Base-by-base conservation (phyloP, 495 filamentous ascomycete species). In the Penicillium ochrochloron region DNA sequence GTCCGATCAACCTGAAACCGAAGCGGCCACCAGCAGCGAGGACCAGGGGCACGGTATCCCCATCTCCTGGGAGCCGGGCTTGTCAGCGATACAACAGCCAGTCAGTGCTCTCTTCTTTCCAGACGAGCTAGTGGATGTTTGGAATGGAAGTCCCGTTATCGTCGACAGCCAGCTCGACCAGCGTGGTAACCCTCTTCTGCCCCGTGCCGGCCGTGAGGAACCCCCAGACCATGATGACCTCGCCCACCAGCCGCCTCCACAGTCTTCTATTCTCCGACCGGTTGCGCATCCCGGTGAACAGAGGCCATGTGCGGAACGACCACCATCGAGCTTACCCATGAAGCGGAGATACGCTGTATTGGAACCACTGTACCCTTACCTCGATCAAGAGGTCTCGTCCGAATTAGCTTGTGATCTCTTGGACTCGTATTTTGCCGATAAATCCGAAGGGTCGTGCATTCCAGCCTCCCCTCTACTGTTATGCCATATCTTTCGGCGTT, bases 381-480 rank as follows among this genome's bases (percentile, higher is more conserved):
- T 42, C 39, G 39, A 42, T 15, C 39, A 42, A 42, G 17, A n/a
- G n/a, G 17, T 42, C 39, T 42, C 39, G 39, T n/a, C 39, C 17
- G 39, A 42, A 15, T 42, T 42, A 42, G 39, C 39, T 42, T 42
- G 39, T 42, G 39, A 42, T 42, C 39, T 42, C 39, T n/a, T 42
- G 39, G 39, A 42, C 39, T 42, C 39, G 14, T 42, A 42, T n/a
- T 42, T 42, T 42, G 39, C 39, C 39, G 39, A 42, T 42, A 42
- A 42, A 42, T 42, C 39, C n/a, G 39, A 42, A 42, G 39, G 39
- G 15, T 4, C 17, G n/a, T 42, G 39, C 39, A 42, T 42, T 42
- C 39, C 39, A 42, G 39, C 39, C 39, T 42, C 39, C 39, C 39
- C 39, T 42, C 15, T 42, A n/a, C 39, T 42, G 39, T 42, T 42